Percentiles rank a stretch among this genome's conserved stretches.
Evolutionary conservation across 805 yeast genomes (phyloP).

Genomic region (Jamesozyma lodderae): DNA sequence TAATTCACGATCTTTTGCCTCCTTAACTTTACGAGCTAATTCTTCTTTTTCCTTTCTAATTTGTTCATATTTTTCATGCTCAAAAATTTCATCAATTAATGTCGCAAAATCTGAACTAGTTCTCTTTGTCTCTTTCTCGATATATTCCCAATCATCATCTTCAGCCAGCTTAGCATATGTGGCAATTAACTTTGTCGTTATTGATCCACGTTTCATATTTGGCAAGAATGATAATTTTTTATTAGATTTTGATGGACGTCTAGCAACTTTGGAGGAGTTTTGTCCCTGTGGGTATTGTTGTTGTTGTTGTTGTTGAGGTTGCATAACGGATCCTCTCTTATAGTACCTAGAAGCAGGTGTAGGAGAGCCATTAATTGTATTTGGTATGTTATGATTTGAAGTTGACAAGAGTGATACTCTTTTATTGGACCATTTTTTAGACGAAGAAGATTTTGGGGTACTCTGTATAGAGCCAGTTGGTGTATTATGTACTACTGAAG

Average conservation of each 20-base stretch:
- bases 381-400: too few species aligned
- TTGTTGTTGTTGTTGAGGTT: conserved; percentile 1
- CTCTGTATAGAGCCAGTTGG: conserved; percentile 15
- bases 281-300: too few species aligned
- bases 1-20: conserved; percentile 40
- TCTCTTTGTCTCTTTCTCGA: conserved; percentile 65
- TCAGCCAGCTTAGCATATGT: conserved; percentile 67
- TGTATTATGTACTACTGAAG: conserved; percentile 17
- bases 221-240: conserved; percentile 34
- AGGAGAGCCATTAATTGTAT: conserved; percentile 19
- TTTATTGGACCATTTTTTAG: conserved; percentile 11
- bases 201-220: conserved; percentile 52
- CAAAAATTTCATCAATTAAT: conserved; percentile 67
- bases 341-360: conserved; percentile 26
- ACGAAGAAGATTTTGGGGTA: conserved; percentile 14
- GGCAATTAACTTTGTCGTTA: conserved; percentile 60
- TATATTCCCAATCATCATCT: conserved; percentile 54
- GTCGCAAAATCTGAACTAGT: conserved; percentile 73
- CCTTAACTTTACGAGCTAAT: conserved; percentile 35
- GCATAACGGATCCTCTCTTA: conserved; percentile 11
- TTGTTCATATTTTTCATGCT: conserved; percentile 57
- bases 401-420: conserved; percentile 22
- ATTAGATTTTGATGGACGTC: conserved; percentile 23
- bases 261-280: neutral
- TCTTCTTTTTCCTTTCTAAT: conserved; percentile 43